These are phyloP conservation scores for Aspergillus sp. DNA, from an alignment of 2,329 filamentous ascomycete genomes.

Conservation along the genomic window DNA sequence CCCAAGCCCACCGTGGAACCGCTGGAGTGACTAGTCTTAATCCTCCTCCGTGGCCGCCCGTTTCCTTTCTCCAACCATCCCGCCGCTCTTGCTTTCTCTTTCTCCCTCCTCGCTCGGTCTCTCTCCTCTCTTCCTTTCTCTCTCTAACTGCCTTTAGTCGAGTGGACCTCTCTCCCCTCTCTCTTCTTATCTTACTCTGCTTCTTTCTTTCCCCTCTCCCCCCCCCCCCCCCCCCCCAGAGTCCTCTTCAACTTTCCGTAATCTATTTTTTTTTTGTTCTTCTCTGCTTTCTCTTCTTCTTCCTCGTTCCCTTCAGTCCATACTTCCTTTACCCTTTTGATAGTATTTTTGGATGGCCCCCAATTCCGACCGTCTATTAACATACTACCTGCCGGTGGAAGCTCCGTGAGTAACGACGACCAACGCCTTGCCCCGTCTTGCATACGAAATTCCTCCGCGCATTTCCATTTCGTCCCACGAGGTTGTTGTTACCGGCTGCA, in stretches of 20 bases:
- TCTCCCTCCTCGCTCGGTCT: slow-evolving; percentile 5
- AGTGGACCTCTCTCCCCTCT: not conserved
- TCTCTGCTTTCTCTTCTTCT: slow-evolving; percentile 7
- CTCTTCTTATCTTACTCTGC: not conserved
- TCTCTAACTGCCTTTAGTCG: not conserved
- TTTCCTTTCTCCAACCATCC: slow-evolving; percentile 21
- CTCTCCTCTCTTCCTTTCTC: slow-evolving; percentile 2
- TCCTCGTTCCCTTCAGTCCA: not conserved
- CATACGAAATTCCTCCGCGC: slow-evolving; percentile 23
- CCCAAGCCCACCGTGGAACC: not conserved
- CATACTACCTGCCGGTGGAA: slow-evolving; percentile 11
- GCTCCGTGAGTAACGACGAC: slow-evolving; percentile 15
- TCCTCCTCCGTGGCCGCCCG: slow-evolving; percentile 17
- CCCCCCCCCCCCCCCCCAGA: slow-evolving; percentile 1
- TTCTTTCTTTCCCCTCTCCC: slow-evolving; percentile 5
- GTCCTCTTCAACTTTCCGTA: slow-evolving; percentile 6
- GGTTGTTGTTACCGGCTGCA: not conserved
- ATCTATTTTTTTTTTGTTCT: slow-evolving; percentile 6
- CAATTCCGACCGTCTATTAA: slow-evolving; percentile 13
- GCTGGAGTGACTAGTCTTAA: not conserved
- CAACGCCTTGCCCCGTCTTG: slow-evolving; percentile 25
- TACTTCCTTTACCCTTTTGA: slow-evolving; percentile 1
- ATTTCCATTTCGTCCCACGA: slow-evolving; percentile 5
- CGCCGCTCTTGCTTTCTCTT: slow-evolving; percentile 6
- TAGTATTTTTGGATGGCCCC: slow-evolving; percentile 14